Base-by-base conservation (phyloP, 306 rosid genomes). In the Sicyos edulis region DNA sequence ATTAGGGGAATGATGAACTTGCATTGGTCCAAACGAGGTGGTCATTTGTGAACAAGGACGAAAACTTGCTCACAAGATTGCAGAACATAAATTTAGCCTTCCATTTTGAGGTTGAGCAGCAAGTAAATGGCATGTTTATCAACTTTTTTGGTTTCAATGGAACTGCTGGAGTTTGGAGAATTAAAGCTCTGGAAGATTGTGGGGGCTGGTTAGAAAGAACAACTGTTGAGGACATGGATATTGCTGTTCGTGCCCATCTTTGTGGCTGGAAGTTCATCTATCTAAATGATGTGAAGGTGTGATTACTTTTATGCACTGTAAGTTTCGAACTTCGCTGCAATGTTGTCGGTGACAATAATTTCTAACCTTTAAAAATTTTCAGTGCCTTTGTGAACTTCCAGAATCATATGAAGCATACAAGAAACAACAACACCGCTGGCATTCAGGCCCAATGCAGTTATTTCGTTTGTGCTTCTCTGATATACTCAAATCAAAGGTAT, bases 171-270 rank as follows among this genome's bases (percentile, higher is more conserved):
- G 99, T 93, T 19, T 93, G 99, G 99, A 88, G 92, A 82, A 86
- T 93, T 78, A 88, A 85, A 81, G 99, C 99, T 70, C 88, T 93
- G 71, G 96, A 91, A 87, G 99, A 93, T 13, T 88, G 96, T 75
- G 99, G 97, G 70, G 97, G 99, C 76, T 93, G 99, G 99, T 87
- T 93, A 83, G 99, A 93, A 79, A 84, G 97, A 74, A 93, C 97
- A 59, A 93, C 97, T 59, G 99, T 93, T 26, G 99, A 93, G 83
- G 99, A 93, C 85, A 93, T 93, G 99, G 99, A 93, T 83, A 77
- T 93, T 75, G 97, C 97, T 56, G 99, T 93, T 57, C 99, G 99
- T 50, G 99, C 99, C 68, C 99, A 93, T 88, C 97, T 93, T 14
- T 83, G 90, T 76, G 97, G 99, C 71, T 93, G 99, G 99, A 93